Percentiles rank a stretch among this genome's conserved stretches.
Evolutionary conservation across 305 asterid genomes (phyloP).

Genomic region (Fraxinus nigra): DNA sequence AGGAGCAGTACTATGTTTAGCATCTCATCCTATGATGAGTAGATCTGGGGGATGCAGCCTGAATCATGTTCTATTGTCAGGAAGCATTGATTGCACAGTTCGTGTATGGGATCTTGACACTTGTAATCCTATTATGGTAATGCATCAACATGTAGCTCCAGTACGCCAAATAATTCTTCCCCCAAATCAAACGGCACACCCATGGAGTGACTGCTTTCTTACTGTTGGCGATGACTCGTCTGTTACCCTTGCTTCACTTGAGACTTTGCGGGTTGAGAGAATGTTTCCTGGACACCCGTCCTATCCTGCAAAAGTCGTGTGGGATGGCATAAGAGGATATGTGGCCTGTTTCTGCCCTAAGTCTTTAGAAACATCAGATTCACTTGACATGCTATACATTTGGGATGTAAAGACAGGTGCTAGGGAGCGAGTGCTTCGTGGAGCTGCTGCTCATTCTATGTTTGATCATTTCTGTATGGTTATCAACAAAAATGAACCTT

Average conservation of each 20-base stretch:
- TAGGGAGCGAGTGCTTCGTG: conserved; percentile 92
- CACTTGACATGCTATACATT: conserved; percentile 72
- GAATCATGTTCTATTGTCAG: conserved; percentile 77
- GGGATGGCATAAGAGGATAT: conserved; percentile 91
- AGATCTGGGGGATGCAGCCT: conserved; percentile 43
- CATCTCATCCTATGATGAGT: conserved; percentile 69
- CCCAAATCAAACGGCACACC: conserved; percentile 56
- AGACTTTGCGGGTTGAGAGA: conserved; percentile 83
- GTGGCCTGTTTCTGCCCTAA: conserved; percentile 83
- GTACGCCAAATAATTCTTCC: conserved; percentile 90
- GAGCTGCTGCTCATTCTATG: conserved; percentile 94
- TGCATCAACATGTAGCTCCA: conserved; percentile 95
- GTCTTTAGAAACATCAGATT: conserved; percentile 58
- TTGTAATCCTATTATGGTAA: conserved; percentile 52
- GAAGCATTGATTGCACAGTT: conserved; percentile 91
- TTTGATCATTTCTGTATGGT: conserved; percentile 74
- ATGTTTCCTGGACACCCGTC: conserved; percentile 87
- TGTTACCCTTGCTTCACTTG: conserved; percentile 76
- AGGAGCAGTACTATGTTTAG: conserved; percentile 90
- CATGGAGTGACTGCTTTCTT: conserved; percentile 91
- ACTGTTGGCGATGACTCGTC: conserved; percentile 83
- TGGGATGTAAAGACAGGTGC: conserved; percentile 98
- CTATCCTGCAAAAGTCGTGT: conserved; percentile 75
- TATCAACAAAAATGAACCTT: conserved; percentile 37
- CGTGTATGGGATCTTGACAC: conserved; percentile 94